Evolutionary conservation across 495 filamentous ascomycete species (phyloP), one percentile per base, ranked within the genome.

Genomic region (Aspergillus baeticus): DNA sequence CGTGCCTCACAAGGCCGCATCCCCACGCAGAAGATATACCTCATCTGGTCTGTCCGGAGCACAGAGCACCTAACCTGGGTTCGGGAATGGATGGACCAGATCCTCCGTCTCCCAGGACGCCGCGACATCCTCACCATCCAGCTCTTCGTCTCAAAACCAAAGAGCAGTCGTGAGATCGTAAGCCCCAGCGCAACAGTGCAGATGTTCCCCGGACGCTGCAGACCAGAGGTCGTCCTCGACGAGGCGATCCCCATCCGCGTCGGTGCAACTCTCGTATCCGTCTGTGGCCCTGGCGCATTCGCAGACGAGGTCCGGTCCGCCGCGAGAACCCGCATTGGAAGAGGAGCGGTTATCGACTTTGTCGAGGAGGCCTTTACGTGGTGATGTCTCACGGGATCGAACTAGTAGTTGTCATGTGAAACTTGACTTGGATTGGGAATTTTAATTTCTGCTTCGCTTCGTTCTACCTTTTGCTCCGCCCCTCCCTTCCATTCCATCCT

Each of bases 331-430:
- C 78, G 82, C 47, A 81, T 87, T 61, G 84, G 89, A 45, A 78
- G 83, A 47, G 79, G 81, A 4, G 85, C 83, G 18, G 81, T 78
- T 29, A 77, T 98, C 15, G 92, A 97, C 69, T 97, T 98, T 71
- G 79, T 92, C 20, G 94, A 98, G 69, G 94, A 98, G 76, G 89
- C 90, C 41, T 98, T 98, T 73, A 93, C 88, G 13, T 93, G 88
- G 88, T 90, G 51, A 10, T 41, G 37, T 2, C n/a, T n/a, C 26
- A 3, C 8, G 26, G 8, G 26, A 29, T 29, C 4, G 26, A n/a
- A n/a, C 8, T 3, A 29, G 3, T 29, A 8, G 26, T 29, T 29
- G 26, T 29, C 26, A 29, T 29, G 26, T 3, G 26, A 29, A 29
- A 29, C 26, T 4, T 29, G 26, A 3, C 3, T 29, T 29, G 26